Base-by-base conservation (phyloP, 495 filamentous ascomycete genomes). In the Filosporella fistucella region DNA sequence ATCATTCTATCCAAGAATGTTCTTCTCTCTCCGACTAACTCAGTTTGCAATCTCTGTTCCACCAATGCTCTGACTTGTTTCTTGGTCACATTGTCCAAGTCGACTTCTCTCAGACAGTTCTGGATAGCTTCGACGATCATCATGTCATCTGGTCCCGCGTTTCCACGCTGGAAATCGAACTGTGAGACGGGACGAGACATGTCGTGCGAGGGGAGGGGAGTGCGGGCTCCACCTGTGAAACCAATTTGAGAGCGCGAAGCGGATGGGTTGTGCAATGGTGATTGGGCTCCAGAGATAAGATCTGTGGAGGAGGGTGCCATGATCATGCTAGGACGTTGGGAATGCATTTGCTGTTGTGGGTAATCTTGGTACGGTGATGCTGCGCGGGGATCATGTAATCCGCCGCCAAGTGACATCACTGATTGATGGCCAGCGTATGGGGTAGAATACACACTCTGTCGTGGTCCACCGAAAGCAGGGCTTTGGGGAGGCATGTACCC, bases 81-180 rank as follows among this genome's bases (percentile, higher is more conserved):
- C 81, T 98, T 98, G 14, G 93, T 98, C 25, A 98, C 89, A 13
- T 75, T 91, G 63, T 98, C 93, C 17, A 98, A 68, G 67, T 98
- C 90, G 2, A 96, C 90, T 59, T 95, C 91, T n/a, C 76, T 68
- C 50, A 98, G 69, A 59, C 89, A 89, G 40, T 70, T 65, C 55
- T 88, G 85, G 50, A 97, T 88, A 10, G 86, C 85, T 43, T 95
- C 88, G 33, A 86, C 71, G 47, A 98, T 96, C 48, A 66, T 68
- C 42, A 86, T 82, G 56, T 83, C 79, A 45, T 88, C 85, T 3
- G 88, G 86, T 0, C 88, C 89, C 8, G 65, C 60, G 45, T 75
- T 68, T 29, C 68, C 69, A 44, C 76, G 75, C 55, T 86, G 82
- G 74, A 95, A 91, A 61, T 95, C 89, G 55, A 85, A 80, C 21